Evolutionary conservation across 371 early-diverging fungal species (phyloP).

Genomic region (Parasitella parasitica): DNA sequence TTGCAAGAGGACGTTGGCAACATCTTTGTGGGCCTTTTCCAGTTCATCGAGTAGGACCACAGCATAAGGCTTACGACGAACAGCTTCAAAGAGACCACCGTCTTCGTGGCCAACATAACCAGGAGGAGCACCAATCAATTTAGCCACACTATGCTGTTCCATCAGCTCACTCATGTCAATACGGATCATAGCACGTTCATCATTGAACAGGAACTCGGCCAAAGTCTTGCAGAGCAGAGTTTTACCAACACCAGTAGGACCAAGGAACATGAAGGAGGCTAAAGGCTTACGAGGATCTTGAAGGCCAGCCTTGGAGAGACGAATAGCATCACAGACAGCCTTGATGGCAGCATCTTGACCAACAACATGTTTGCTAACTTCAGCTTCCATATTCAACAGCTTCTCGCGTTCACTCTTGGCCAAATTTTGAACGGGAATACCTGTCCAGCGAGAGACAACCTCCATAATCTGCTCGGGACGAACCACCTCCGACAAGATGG

Average conservation of each 20-base stretch:
- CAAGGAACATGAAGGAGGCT: conserved; percentile 91
- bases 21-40: conserved; percentile 88
- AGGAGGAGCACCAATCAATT: conserved; percentile 91
- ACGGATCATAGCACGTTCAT: conserved; percentile 80
- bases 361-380: conserved; percentile 70
- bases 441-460: conserved; percentile 87
- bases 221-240: conserved; percentile 85
- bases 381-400: conserved; percentile 78
- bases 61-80: conserved; percentile 86
- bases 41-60: conserved; percentile 92
- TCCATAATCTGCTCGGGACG: conserved; percentile 85
- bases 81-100: conserved; percentile 89
- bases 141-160: conserved; percentile 78
- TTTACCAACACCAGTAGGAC: conserved; percentile 92
- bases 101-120: conserved; percentile 87
- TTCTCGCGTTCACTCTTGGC: conserved; percentile 81
- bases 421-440: conserved; percentile 83
- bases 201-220: conserved; percentile 86
- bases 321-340: conserved; percentile 74
- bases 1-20: conserved; percentile 77
- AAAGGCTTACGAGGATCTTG: conserved; percentile 79
- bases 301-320: conserved; percentile 81
- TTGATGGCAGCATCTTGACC: conserved; percentile 86
- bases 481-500: conserved; percentile 78
- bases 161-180: conserved; percentile 95